Evolutionary conservation across 192 early-diverging fungal species (phyloP).

Genomic region (Diversispora epigaea): DNA sequence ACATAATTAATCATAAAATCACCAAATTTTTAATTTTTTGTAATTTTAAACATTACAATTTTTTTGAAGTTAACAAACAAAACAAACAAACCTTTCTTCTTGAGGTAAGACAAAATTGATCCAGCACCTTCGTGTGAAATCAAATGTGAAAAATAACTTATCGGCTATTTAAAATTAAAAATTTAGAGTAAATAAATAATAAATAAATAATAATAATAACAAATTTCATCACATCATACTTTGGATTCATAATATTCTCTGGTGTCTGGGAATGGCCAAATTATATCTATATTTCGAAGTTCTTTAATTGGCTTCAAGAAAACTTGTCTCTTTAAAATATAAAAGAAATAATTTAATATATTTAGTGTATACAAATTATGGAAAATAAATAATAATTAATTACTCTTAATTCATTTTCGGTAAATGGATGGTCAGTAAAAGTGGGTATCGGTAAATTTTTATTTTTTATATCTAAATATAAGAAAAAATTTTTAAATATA

Average conservation of each 20-base stretch:
- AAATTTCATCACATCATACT: slow-evolving; percentile 20
- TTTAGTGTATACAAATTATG: neutral
- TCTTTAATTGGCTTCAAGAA: slow-evolving; percentile 70
- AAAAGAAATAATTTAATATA: too few relatives aligned
- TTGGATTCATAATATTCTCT: slow-evolving; percentile 46
- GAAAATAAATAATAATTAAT: neutral
- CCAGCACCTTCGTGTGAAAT: slow-evolving; percentile 85
- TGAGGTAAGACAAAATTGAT: slow-evolving; percentile 76
- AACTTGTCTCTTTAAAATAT: slow-evolving; percentile 50
- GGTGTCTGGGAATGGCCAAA: slow-evolving; percentile 79
- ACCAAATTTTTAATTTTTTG: too few relatives aligned
- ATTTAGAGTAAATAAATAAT: neutral
- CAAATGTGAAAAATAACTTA: slow-evolving; percentile 73
- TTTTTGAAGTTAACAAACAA: too few relatives aligned
- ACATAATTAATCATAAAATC: too few relatives aligned
- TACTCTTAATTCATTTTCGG: slow-evolving; percentile 58
- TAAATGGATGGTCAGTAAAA: slow-evolving; percentile 71
- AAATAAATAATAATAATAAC: neutral
- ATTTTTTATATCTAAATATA: slow-evolving; percentile 50
- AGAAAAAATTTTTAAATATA: too few relatives aligned
- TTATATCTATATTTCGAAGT: slow-evolving; percentile 63
- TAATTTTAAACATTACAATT: too few relatives aligned
- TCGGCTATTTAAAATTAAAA: slow-evolving; percentile 50
- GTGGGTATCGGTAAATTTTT: slow-evolving; percentile 62
- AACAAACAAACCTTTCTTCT: slow-evolving; percentile 47